These are phyloP conservation scores for Hirsutella rhossiliensis DNA, from an alignment of 2,329 filamentous ascomycete species.

Conservation along the genomic window DNA sequence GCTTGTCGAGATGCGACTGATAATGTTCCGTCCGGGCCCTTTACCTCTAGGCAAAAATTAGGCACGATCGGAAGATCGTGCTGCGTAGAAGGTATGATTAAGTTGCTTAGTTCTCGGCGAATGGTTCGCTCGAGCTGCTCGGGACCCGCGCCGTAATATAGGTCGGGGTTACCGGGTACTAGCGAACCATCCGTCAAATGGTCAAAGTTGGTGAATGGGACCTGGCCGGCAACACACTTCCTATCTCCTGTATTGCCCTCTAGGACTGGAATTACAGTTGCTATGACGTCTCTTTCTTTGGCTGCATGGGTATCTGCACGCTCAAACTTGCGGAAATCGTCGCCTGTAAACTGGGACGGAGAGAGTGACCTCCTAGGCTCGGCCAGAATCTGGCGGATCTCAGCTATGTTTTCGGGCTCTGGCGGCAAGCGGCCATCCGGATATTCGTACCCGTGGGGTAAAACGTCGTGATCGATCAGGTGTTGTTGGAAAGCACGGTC, in stretches of 20 bases:
- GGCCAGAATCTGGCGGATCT: constrained; percentile 6
- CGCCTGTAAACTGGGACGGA: constrained; percentile 19
- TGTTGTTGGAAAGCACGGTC: constrained; percentile 10
- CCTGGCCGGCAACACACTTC: constrained; percentile 17
- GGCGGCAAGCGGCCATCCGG: constrained; percentile 5
- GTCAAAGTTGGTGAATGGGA: constrained; percentile 22
- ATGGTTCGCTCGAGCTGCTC: constrained; percentile 15
- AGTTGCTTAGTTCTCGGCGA: constrained; percentile 10
- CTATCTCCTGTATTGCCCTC: constrained; percentile 11
- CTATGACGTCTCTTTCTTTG: constrained; percentile 20
- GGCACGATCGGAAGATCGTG: constrained; percentile 17
- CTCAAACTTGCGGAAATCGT: constrained; percentile 17
- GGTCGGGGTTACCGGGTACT: constrained; percentile 17
- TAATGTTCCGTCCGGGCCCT: constrained; percentile 18
- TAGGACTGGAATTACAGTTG: constrained; percentile 19
- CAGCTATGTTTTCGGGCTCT: constrained; percentile 9
- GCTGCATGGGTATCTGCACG: constrained; percentile 14
- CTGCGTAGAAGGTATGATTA: constrained; percentile 20
- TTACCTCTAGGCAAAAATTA: constrained; percentile 27
- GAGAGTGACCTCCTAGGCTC: constrained; percentile 19
- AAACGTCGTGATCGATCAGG: constrained; percentile 8
- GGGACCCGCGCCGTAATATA: constrained; percentile 19
- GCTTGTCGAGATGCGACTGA: constrained; percentile 20
- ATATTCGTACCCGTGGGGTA: constrained; percentile 6
- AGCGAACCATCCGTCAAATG: constrained; percentile 22